Evolutionary conservation across 106 monocot species (phyloP), one percentile per base, ranked within the genome.

Genomic region (Vanilla planifolia): DNA sequence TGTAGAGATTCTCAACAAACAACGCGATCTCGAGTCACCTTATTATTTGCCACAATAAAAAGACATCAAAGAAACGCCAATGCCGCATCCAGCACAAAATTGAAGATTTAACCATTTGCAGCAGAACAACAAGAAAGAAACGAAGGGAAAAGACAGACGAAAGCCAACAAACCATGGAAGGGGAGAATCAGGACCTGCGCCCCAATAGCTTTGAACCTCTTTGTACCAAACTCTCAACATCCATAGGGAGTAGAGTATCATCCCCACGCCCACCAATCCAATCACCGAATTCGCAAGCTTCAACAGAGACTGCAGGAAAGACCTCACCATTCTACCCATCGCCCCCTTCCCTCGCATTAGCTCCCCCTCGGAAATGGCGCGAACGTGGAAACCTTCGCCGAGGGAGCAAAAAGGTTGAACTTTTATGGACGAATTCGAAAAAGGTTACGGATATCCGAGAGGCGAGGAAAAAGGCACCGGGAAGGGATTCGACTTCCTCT

Each of bases 161-260:
- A 53, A 8, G 35, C 8, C 20, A 26, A 68, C 68, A 65, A 60
- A 76, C 76, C 76, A 70, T 33, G 76, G 70, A 30, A 55, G 70
- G 33, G 33, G 59, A 4, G 70, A 57, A 65, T 65, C 65, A 23
- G 44, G 30, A 7, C 32, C 62, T 42, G 43, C 25, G 35, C 33
- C 33, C 70, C 61, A 70, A 43, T 62, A 70, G 7, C 23, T 35
- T 34, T 27, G 19, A 16, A 20, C 6, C 5, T 76, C 59, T 51
- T 47, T 58, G 69, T 53, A 69, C 68, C 73, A 79, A 59, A 73
- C 73, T 51, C 79, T 50, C 11, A 69, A 37, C 79, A 79, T 79
- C 79, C 79, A 79, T 17, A 79, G 63, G 3, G 73, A 68, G 40
- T 79, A 79, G n/a, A 79, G 69, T 34, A 69, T 60, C 79, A 73